phyloP scores from a whole-genome alignment of 129 eudicot genomes.

The Glebionis coronaria region DNA sequence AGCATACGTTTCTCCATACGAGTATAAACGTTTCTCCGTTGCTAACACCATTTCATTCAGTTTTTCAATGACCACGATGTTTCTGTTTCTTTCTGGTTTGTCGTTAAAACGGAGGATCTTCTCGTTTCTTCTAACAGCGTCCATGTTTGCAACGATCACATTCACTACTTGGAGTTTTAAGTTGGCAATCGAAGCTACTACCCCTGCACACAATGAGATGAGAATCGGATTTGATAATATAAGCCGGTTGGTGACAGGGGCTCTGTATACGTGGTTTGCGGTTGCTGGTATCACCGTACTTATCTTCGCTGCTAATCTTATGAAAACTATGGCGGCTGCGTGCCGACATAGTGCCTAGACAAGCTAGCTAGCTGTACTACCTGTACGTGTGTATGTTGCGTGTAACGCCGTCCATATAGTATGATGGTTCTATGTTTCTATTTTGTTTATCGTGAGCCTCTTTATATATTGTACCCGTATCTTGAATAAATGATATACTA shows the following conservation, averaged over 20 bases:
- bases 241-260: slow-evolving; percentile 24
- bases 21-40: slow-evolving; percentile 20
- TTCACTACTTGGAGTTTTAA: slow-evolving; percentile 30
- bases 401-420: neutral
- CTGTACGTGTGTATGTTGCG: neutral
- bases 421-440: neutral
- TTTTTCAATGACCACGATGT: slow-evolving; percentile 35
- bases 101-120: slow-evolving; percentile 23
- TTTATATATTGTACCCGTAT: no score
- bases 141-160: slow-evolving; percentile 35
- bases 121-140: slow-evolving; percentile 25
- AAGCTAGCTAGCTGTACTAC: neutral
- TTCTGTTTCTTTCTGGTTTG: slow-evolving; percentile 43
- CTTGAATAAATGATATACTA: neutral
- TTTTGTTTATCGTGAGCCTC: neutral
- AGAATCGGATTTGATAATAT: neutral
- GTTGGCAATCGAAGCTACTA: slow-evolving; percentile 24
- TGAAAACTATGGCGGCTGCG: neutral
- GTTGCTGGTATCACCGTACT: slow-evolving; percentile 14
- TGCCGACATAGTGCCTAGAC: neutral
- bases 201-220: slow-evolving; percentile 18
- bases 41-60: slow-evolving; percentile 31
- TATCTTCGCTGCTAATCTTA: neutral
- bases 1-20: slow-evolving; percentile 17
- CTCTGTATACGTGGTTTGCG: slow-evolving; percentile 16